phyloP scores from a whole-genome alignment of 257 asterid genomes.

The Thymus mandschuricus region DNA sequence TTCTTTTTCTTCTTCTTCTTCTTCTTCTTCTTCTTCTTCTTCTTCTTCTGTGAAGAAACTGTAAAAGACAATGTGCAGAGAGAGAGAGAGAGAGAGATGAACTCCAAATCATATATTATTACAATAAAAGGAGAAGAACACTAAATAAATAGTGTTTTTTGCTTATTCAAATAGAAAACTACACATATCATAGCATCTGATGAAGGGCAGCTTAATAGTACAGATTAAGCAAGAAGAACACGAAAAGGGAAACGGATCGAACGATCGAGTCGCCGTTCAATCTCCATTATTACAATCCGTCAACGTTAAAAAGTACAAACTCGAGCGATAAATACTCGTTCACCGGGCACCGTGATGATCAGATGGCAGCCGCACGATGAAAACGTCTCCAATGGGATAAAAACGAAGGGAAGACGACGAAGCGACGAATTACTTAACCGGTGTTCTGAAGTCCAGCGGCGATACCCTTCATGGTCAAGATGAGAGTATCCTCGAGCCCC shows the following conservation, averaged over 20 bases:
- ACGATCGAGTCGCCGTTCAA: constrained; percentile 10
- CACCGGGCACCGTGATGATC: not conserved
- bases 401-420: not conserved
- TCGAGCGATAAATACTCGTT: not conserved
- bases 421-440: constrained; percentile 36
- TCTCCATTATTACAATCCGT: not conserved
- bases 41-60: not conserved
- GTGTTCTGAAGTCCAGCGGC: constrained; percentile 72
- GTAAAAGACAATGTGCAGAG: not conserved
- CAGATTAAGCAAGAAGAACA: not conserved
- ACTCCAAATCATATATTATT: not conserved
- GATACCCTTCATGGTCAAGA: constrained; percentile 72
- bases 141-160: constrained; percentile 5
- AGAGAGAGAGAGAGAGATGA: not conserved
- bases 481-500: constrained; percentile 71
- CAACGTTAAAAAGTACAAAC: constrained; percentile 2
- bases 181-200: not conserved
- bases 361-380: not conserved
- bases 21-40: too few relatives aligned
- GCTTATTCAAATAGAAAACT: not conserved
- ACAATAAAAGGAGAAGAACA: not conserved
- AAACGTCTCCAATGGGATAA: not conserved
- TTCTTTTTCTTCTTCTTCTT: too few relatives aligned
- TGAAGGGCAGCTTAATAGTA: not conserved
- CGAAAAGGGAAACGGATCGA: not conserved